phyloP scores from a whole-genome alignment of 2,329 filamentous ascomycete species.

The Decorospora gaudefroyi region DNA sequence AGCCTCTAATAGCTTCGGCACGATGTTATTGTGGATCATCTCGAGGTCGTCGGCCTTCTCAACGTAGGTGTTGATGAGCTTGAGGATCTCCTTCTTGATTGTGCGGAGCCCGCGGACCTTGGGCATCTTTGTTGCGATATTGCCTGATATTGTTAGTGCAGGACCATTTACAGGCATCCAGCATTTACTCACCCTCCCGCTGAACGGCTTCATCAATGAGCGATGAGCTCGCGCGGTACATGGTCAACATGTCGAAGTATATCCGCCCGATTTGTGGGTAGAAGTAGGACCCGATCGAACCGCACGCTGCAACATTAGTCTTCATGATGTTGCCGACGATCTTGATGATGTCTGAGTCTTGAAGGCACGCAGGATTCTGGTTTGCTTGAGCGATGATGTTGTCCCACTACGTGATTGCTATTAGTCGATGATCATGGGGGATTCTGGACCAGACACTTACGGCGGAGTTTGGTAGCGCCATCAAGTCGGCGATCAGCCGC shows the following conservation, averaged over 20 bases:
- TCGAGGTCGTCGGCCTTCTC: conserved; percentile 97
- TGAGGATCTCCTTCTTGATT: conserved; percentile 99
- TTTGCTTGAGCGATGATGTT: conserved; percentile 89
- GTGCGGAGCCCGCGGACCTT: conserved; percentile 93
- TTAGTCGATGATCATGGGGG: too few species aligned
- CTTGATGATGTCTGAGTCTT: conserved; percentile 95
- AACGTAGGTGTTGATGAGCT: conserved; percentile 96
- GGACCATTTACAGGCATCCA: neutral
- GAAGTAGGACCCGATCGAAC: conserved; percentile 95
- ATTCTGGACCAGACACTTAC: conserved; percentile 42
- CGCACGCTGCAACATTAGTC: conserved; percentile 98
- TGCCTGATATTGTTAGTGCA: conserved; percentile 61
- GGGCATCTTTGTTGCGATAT: conserved; percentile 95
- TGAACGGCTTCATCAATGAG: conserved; percentile 93
- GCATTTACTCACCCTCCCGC: conserved; percentile 69
- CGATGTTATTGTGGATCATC: conserved; percentile 90
- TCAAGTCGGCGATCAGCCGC: conserved; percentile 84
- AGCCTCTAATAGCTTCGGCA: conserved; percentile 92
- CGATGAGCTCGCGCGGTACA: conserved; percentile 97
- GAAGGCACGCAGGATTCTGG: conserved; percentile 79
- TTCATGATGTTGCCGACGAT: conserved; percentile 99
- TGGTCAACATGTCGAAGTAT: conserved; percentile 97
- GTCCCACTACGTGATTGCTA: conserved; percentile 69
- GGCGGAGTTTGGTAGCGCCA: conserved; percentile 89
- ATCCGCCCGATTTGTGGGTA: conserved; percentile 97